Conservation (phyloP, 2,329 filamentous ascomycete species). For the Orbilia oligospora region DNA sequence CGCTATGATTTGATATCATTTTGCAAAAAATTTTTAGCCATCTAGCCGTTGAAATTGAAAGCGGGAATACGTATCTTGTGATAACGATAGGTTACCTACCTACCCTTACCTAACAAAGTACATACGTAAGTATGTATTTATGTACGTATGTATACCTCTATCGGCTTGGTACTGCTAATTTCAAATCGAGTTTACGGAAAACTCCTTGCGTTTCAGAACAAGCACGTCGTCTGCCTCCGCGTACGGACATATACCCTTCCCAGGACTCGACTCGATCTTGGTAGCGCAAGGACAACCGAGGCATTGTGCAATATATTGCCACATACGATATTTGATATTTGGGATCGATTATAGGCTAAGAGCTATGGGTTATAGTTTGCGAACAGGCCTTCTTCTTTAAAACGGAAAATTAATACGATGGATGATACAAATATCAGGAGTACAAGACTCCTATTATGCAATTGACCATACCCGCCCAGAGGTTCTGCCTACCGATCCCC, state of each 20-base stretch:
- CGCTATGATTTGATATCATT: constrained; percentile 39
- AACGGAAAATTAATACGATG: constrained; percentile 48
- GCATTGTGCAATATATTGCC: constrained; percentile 36
- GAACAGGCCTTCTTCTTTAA: constrained; percentile 34
- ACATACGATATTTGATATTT: constrained; percentile 35
- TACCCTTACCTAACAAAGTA: too few species aligned
- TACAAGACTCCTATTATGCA: constrained; percentile 32
- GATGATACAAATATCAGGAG: constrained; percentile 32
- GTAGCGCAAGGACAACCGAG: constrained; percentile 48
- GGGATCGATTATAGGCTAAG: constrained; percentile 51
- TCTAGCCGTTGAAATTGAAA: background rate
- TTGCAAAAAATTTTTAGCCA: constrained; percentile 6
- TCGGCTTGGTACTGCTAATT: constrained; percentile 54
- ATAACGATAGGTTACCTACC: constrained; percentile 28
- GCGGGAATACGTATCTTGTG: constrained; percentile 23
- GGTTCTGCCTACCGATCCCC: constrained; percentile 21
- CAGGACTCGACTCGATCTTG: constrained; percentile 36
- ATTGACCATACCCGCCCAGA: constrained; percentile 24
- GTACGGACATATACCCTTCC: constrained; percentile 33
- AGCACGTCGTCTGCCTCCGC: constrained; percentile 49
- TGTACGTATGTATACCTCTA: constrained; percentile 21
- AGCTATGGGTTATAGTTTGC: constrained; percentile 22
- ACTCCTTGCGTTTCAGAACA: constrained; percentile 56
- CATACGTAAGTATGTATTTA: too few species aligned
- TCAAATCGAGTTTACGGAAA: constrained; percentile 59